Base-by-base conservation (phyloP, 805 yeast species). In the Peterozyma toletana region DNA sequence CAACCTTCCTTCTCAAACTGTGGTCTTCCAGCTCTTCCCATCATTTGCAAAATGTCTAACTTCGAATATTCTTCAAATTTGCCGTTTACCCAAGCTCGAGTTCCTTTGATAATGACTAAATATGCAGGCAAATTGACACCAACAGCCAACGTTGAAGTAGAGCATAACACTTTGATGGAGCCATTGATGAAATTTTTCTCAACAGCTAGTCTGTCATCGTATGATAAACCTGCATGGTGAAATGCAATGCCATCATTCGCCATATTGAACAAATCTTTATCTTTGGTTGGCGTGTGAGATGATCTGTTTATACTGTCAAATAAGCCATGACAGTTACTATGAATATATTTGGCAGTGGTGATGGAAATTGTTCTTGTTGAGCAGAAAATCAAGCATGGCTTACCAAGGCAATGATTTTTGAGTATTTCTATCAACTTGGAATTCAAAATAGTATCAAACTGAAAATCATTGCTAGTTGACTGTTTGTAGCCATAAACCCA, bases 11-110 rank as follows among this genome's bases (percentile, higher is more conserved):
- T 65, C 50, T 77, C 82, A 53, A 67, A 76, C 30, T 73, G 78
- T 0, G 83, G 82, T 40, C 83, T 65, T 3, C 85, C 84, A 3
- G 84, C 83, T 51, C 84, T 64, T 3, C 83, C 84, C 56, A 79
- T 70, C 85, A 79, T 80, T 50, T 80, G 84, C 36, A 75, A 55
- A 30, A 78, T 59, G 45, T 78, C 83, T 18, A 77, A 58, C 38
- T 73, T 77, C 2, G 78, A 66, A 53, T 78, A 78, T 46, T 79
- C 84, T 33, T 60, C 61, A 47, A 71, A 65, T 43, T 65, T 71
- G 17, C 72, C 71, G 16, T 70, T 71, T 15, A 56, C 59, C 75
- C 83, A 84, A 41, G 75, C 69, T 51, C 73, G 78, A 0, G 85
- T 79, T 0, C 84, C 83, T 48, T 78, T 79, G n/a, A 79, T 66